Base-by-base conservation (phyloP, 2,329 filamentous ascomycete species). In the Leptosphaerulina australis region DNA sequence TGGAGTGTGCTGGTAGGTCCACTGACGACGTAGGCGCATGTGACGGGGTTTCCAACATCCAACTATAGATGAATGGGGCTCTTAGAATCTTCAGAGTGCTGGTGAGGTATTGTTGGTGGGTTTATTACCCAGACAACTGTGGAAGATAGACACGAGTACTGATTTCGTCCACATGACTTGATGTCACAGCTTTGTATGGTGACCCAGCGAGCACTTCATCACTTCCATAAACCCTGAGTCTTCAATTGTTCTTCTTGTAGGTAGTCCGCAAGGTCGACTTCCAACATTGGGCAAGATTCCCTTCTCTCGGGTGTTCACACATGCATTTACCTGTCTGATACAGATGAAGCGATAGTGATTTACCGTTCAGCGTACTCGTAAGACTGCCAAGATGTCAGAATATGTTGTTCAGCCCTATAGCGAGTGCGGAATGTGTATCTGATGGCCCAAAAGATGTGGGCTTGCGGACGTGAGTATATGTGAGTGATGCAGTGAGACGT, bases 281-380 rank as follows among this genome's bases (percentile, higher is more conserved):
- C 1, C 17, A 10, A 2, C 5, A 17, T n/a, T 3, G 15, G 9
- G 15, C 24, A 11, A n/a, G n/a, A 8, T 9, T 17, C 18, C 15
- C 18, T 12, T 11, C 7, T 25, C 2, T 43, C 43, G 11, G 10
- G 6, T 7, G 6, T 24, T 11, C 15, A 18, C 4, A 48, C 12
- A 21, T 33, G 38, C 25, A 28, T 10, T 15, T 21, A 7, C 8
- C 22, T 24, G 22, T 39, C 17, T 37, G 25, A 26, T 12, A 11
- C 29, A 24, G 30, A 40, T 10, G 7, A 20, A 12, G 29, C 28
- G 46, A 50, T 34, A 35, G 39, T 44, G 34, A 50, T 40, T 28
- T 12, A 50, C 47, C 35, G 47, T 45, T 50, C 30, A 40, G 25
- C 24, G 47, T 39, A 47, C 40, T 21, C 31, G 29, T 40, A 30